These are phyloP conservation scores for Ramalina peruviana DNA, from an alignment of 495 filamentous ascomycete genomes.

Conservation along the genomic window DNA sequence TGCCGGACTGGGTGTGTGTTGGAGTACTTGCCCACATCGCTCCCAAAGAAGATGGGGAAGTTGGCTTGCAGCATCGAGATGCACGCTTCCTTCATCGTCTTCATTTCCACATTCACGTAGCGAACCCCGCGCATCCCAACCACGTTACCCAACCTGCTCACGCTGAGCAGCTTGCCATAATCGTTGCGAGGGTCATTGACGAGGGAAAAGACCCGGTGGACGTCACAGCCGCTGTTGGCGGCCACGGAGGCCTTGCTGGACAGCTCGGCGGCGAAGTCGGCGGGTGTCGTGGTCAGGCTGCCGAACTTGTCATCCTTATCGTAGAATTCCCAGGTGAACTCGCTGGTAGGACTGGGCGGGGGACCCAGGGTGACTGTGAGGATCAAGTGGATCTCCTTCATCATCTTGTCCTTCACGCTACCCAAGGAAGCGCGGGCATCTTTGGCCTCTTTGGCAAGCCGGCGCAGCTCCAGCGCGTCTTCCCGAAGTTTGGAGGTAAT, in stretches of 20 bases:
- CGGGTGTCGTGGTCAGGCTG: conserved; percentile 46
- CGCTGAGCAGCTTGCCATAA: conserved; percentile 55
- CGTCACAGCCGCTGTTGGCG: conserved; percentile 35
- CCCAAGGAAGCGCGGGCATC: conserved; percentile 26
- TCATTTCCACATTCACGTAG: conserved; percentile 73
- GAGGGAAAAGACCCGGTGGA: conserved; percentile 55
- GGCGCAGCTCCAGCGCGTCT: conserved; percentile 52
- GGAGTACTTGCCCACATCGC: conserved; percentile 71
- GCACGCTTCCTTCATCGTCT: conserved; percentile 52
- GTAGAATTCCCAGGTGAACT: conserved; percentile 65
- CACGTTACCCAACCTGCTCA: conserved; percentile 66
- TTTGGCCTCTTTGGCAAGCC: conserved; percentile 23
- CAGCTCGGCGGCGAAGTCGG: conserved; percentile 48
- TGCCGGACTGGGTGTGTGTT: conserved; percentile 45
- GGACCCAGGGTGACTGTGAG: conserved; percentile 67
- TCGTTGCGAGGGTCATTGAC: conserved; percentile 73
- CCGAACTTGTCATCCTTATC: conserved; percentile 49
- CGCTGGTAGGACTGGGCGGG: conserved; percentile 48
- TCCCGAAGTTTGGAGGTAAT: conserved; percentile 77
- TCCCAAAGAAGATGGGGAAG: conserved; percentile 75
- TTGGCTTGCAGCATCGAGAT: conserved; percentile 63
- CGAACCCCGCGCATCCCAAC: conserved; percentile 53
- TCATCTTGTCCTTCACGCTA: conserved; percentile 50
- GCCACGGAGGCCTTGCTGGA: conserved; percentile 28
- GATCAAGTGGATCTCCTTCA: conserved; percentile 63